Base-by-base conservation (phyloP, 1,139 yeast species). In the Hemisphaericaspora xylofermentans region DNA sequence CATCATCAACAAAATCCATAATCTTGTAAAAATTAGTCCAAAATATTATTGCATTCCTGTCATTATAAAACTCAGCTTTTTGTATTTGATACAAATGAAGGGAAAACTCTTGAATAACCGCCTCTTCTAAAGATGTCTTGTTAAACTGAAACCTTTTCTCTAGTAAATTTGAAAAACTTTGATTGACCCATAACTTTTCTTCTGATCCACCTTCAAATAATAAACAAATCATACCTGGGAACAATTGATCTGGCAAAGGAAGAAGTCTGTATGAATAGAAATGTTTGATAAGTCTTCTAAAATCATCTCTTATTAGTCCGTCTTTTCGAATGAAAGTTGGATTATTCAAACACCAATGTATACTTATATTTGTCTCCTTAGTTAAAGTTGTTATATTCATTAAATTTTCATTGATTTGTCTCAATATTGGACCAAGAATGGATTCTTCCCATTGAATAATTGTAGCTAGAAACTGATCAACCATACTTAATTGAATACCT, bases 371-470 rank as follows among this genome's bases (percentile, higher is more conserved):
- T 18, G 22, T 24, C 14, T 24, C 35, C 6, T 19, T 8, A 5
- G 34, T 31, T 25, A 31, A 31, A 18, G 25, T 18, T n/a, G 6
- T 13, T 13, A 31, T 27, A 9, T 15, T 14, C 3, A 41, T 17
- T 22, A 36, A 22, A n/a, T 24, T 22, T 8, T 36, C 18, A 29
- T 42, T 28, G 6, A 18, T 22, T 19, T 35, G 29, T 14, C 24
- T 28, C 33, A 48, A 18, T 15, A 29, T 29, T 21, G 45, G 45
- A 8, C 42, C 39, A 6, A 60, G 30, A 24, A 57, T 38, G 3
- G 47, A 24, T 3, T 47, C 57, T 49, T 82, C 80, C 89, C 91
- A 84, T 5, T 52, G 52, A 14, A 74, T 60, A 0, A 84, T 75
- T 4, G 74, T 60, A 31, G 67, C 60, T 43, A 80, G 63, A 47